phyloP scores from a whole-genome alignment of 2,329 filamentous ascomycete genomes.

The Fusarium annulatum region DNA sequence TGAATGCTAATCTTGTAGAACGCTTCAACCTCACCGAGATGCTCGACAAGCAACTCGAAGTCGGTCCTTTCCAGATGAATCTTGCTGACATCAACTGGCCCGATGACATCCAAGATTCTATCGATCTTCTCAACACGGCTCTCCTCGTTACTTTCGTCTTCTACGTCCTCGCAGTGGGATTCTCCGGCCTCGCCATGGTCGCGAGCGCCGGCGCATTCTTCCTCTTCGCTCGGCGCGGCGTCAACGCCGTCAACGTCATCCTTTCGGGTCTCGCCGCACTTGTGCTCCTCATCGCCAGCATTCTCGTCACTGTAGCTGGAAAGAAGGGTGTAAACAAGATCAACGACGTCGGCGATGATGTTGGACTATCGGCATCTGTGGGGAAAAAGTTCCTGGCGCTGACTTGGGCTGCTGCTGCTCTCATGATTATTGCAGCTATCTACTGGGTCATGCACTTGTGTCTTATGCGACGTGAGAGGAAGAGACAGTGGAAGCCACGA shows the following conservation, averaged over 20 bases:
- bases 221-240: conserved; percentile 40
- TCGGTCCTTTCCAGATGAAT: conserved; percentile 58
- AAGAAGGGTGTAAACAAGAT: conserved; percentile 56
- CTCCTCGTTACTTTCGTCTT: conserved; percentile 62
- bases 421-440: conserved; percentile 54
- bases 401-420: conserved; percentile 59
- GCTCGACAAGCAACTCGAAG: conserved; percentile 58
- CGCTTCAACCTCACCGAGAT: conserved; percentile 60
- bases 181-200: conserved; percentile 58
- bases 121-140: conserved; percentile 62
- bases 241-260: conserved; percentile 52
- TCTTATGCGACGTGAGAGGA: conserved; percentile 43
- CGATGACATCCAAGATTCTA: conserved; percentile 56
- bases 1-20: conserved; percentile 39
- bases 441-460: conserved; percentile 57
- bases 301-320: conserved; percentile 56
- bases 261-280: conserved; percentile 52
- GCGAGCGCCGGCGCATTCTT: conserved; percentile 52
- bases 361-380: conserved; percentile 57
- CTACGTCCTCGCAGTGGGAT: conserved; percentile 57
- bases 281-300: conserved; percentile 55
- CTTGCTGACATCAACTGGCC: conserved; percentile 60
- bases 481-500: conserved; percentile 42
- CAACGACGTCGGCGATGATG: conserved; percentile 55
- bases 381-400: conserved; percentile 59